A percentile compares a stretch with the other conserved stretches of the same genome.
Evolutionary conservation across 257 asterid species (phyloP).

Genomic region (Capsicum pubescens): DNA sequence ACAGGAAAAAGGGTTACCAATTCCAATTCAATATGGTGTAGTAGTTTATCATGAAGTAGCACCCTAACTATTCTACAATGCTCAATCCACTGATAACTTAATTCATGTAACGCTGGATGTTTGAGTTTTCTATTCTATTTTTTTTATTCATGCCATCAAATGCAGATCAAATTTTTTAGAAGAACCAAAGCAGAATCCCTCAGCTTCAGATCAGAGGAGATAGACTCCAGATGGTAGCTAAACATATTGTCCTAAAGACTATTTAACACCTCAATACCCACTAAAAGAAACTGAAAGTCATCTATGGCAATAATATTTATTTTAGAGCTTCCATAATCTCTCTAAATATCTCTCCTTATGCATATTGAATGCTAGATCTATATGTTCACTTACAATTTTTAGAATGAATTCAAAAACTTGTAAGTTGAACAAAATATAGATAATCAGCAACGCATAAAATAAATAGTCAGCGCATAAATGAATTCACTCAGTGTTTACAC

Average conservation of each 20-base stretch:
- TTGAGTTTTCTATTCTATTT: background rate
- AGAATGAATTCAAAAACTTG: background rate
- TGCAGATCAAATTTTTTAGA: conserved; percentile 74
- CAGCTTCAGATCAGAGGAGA: conserved; percentile 50
- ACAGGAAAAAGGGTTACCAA: background rate
- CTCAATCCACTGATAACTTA: background rate
- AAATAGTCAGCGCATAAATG: background rate
- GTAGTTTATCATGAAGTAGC: background rate
- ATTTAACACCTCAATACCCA: background rate
- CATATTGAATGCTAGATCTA: background rate
- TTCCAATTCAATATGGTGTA: background rate
- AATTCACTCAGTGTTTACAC: background rate
- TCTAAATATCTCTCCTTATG: background rate
- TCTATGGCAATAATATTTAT: background rate
- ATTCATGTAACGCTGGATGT: background rate
- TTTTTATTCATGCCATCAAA: background rate
- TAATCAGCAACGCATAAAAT: background rate
- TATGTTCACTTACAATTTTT: background rate
- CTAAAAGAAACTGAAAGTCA: conserved; percentile 13
- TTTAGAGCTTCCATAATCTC: background rate
- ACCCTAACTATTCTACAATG: background rate
- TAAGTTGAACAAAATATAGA: background rate
- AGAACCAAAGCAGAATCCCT: conserved; percentile 55
- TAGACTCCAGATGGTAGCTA: conserved; percentile 43
- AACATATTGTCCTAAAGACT: background rate